Evolutionary conservation across 2,329 filamentous ascomycete genomes (phyloP).

Genomic region (Colletotrichum camelliae): DNA sequence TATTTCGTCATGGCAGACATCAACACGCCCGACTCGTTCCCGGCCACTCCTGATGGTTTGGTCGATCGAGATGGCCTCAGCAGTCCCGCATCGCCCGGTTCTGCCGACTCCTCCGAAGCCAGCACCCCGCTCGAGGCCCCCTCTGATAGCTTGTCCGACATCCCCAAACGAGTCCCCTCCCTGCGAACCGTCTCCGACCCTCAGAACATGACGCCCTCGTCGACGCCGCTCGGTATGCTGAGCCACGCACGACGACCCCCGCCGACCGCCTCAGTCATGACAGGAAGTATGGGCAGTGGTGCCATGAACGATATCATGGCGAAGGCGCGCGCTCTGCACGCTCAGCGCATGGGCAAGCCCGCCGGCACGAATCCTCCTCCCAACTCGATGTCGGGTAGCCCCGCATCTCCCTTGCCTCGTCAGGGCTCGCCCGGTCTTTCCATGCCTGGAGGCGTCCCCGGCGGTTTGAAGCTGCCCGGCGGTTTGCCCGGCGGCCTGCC

Average conservation of each 20-base stretch:
- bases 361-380: slow-evolving; percentile 26
- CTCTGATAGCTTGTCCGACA: slow-evolving; percentile 35
- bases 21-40: slow-evolving; percentile 39
- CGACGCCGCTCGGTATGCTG: slow-evolving; percentile 81
- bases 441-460: slow-evolving; percentile 48
- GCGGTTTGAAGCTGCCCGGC: slow-evolving; percentile 44
- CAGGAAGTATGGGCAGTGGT: slow-evolving; percentile 30
- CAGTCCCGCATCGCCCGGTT: slow-evolving; percentile 48
- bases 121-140: slow-evolving; percentile 52
- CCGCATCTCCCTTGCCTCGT: slow-evolving; percentile 29
- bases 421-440: slow-evolving; percentile 30
- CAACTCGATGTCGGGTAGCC: slow-evolving; percentile 32
- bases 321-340: slow-evolving; percentile 52
- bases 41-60: slow-evolving; percentile 53
- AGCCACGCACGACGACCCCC: slow-evolving; percentile 66
- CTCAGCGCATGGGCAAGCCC: slow-evolving; percentile 49
- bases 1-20: slow-evolving; percentile 15
- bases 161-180: slow-evolving; percentile 60
- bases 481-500: slow-evolving; percentile 40
- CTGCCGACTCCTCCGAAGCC: slow-evolving; percentile 51
- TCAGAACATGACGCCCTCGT: slow-evolving; percentile 76
- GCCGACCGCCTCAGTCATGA: slow-evolving; percentile 39
- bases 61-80: slow-evolving; percentile 35
- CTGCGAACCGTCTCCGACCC: slow-evolving; percentile 66
- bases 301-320: slow-evolving; percentile 47